A percentile compares a stretch with the other conserved stretches of the same genome.
phyloP scores from a whole-genome alignment of 148 eudicot species.

The Chenopodium quinoa region DNA sequence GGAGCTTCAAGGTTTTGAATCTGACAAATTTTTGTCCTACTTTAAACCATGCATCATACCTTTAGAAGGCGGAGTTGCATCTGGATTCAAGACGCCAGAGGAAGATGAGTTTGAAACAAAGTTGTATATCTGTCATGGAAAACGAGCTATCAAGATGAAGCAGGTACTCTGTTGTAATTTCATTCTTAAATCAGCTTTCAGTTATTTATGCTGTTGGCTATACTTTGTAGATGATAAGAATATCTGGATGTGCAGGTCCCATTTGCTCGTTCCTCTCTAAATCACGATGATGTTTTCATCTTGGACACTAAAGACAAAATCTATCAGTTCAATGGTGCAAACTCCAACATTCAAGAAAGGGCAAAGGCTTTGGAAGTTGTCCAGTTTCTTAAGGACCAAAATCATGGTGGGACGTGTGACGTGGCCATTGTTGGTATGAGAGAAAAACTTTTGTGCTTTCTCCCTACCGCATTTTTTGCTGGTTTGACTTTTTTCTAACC shows the following conservation, averaged over 20 bases:
- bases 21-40: slow-evolving; percentile 94
- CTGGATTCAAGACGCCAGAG: slow-evolving; percentile 85
- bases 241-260: slow-evolving; percentile 67
- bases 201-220: background rate
- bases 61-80: slow-evolving; percentile 92
- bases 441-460: slow-evolving; percentile 6
- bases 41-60: slow-evolving; percentile 95
- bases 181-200: background rate
- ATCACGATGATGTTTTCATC: slow-evolving; percentile 96
- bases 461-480: background rate
- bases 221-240: background rate
- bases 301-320: slow-evolving; percentile 91
- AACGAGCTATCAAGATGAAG: slow-evolving; percentile 81
- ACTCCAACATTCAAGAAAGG: slow-evolving; percentile 97
- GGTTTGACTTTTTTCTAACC: slow-evolving; percentile 17
- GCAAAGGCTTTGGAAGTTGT: slow-evolving; percentile 97
- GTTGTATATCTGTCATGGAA: slow-evolving; percentile 86
- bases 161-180: slow-evolving; percentile 53
- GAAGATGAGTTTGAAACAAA: slow-evolving; percentile 95
- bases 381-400: slow-evolving; percentile 83
- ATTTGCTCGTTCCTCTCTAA: slow-evolving; percentile 89
- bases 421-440: slow-evolving; percentile 96
- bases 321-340: slow-evolving; percentile 97
- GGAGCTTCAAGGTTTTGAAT: slow-evolving; percentile 90
- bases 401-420: slow-evolving; percentile 80